Base-by-base conservation (phyloP, 495 filamentous ascomycete genomes). In the Cryomyces antarcticus region DNA sequence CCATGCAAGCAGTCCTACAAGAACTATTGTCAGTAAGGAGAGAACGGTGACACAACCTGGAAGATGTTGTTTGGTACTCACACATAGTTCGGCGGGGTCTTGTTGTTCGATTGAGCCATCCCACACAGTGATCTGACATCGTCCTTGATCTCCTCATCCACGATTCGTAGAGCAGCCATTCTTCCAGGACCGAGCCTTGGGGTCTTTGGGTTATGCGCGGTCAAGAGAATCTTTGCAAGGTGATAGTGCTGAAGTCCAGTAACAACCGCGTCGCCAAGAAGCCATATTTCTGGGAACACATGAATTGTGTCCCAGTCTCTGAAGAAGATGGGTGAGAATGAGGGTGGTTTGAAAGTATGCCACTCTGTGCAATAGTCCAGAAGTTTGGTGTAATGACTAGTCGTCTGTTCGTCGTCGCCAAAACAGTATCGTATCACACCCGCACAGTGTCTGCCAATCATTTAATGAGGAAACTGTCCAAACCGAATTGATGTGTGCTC, bases 361-460 rank as follows among this genome's bases (percentile, higher is more conserved):
- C 52, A 54, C 6, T 43, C 31, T 13, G 4, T 30, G 28, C 44
- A 41, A 11, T 44, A 38, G 12, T 44, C 39, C 6, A 44, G 24
- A 6, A 54, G 41, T 7, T 42, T 24, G 30, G 27, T 37, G 44
- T 54, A 52, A 7, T 39, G 43, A 6, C 27, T 28, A 5, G 31
- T 37, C 0, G 39, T 41, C 9, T 47, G 39, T 17, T 49, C 46
- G 10, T 46, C 45, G 29, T 57, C 49, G 17, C 61, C 64, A 41
- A 68, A 69, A 43, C 66, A 71, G 46, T 61, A 66, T 43, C 70
- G 70, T 5, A 74, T 49, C 0, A 71, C 64, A 28, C 70, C 64
- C 3, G 71, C 66, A 17, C 67, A 67, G 33, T 68, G 64, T 0
- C 67, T 60, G 0, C 17, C 17, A 24, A 24, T 24, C 17, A 2